A percentile compares a stretch with the other conserved stretches of the same genome.
phyloP scores from a whole-genome alignment of 169 alveolate species.

The Babesia gibsoni region DNA sequence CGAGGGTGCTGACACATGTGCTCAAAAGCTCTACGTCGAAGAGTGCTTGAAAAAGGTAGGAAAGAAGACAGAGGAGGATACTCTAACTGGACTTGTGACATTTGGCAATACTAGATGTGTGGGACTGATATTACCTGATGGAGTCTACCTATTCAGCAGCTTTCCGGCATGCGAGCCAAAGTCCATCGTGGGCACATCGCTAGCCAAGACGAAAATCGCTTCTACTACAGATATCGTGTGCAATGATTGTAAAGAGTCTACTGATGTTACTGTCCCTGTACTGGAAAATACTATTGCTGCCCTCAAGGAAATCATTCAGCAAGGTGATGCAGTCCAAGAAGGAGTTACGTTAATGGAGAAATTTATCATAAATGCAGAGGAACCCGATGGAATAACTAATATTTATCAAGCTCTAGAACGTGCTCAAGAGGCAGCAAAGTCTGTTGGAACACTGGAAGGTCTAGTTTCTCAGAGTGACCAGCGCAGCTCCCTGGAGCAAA shows the following conservation, averaged over 20 bases:
- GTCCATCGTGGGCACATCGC: not conserved
- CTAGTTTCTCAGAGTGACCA: not conserved
- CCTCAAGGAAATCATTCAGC: slow-evolving; percentile 26
- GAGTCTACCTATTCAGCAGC: slow-evolving; percentile 16
- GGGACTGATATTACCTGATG: slow-evolving; percentile 1
- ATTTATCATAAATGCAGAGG: not conserved
- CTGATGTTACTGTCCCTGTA: not conserved
- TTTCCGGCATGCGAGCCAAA: slow-evolving; percentile 3
- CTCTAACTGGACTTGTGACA: not conserved
- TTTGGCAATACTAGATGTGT: slow-evolving; percentile 22
- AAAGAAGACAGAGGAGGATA: not conserved
- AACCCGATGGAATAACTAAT: not conserved
- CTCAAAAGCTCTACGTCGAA: slow-evolving; percentile 11
- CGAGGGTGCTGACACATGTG: slow-evolving; percentile 12
- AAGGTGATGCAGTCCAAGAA: slow-evolving; percentile 23
- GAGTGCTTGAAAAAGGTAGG: not conserved
- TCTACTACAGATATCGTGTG: not conserved
- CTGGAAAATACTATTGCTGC: slow-evolving; percentile 3
- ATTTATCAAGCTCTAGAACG: slow-evolving; percentile 12
- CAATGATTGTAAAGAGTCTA: not conserved
- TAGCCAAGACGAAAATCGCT: not conserved
- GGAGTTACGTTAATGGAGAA: slow-evolving; percentile 54
- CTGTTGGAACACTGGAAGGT: slow-evolving; percentile 57
- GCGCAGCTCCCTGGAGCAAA: not conserved
- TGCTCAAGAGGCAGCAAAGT: slow-evolving; percentile 39